Conservation (phyloP, 192 early-diverging fungal genomes). For the Podila minutissima region DNA sequence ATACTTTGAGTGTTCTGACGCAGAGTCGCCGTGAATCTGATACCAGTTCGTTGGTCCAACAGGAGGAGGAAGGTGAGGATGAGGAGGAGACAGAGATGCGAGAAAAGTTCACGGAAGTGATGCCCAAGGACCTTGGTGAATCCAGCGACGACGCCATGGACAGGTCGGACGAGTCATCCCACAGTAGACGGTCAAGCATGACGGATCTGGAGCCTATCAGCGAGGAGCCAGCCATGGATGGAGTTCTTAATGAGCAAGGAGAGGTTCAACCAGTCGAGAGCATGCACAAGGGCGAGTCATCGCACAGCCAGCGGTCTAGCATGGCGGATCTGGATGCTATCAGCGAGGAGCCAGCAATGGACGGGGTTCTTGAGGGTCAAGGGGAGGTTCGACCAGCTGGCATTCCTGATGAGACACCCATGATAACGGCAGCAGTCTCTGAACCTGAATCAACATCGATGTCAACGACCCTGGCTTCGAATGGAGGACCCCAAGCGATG, state of each 20-base stretch:
- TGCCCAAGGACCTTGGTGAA: constrained; percentile 47
- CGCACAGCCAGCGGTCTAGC: not conserved
- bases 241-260: too few relatives aligned
- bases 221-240: not conserved
- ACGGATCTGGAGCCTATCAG: not conserved
- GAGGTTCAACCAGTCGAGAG: too few relatives aligned
- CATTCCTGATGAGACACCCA: too few relatives aligned
- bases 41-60: not conserved
- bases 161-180: not conserved
- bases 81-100: constrained; percentile 19
- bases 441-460: too few relatives aligned
- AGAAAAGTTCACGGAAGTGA: constrained; percentile 37
- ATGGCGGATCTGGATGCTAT: not conserved
- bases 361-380: not conserved
- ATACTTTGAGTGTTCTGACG: constrained; percentile 1
- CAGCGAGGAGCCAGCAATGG: not conserved
- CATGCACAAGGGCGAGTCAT: not conserved
- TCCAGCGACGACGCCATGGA: not conserved
- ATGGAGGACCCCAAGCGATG: not conserved
- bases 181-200: not conserved
- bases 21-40: not conserved
- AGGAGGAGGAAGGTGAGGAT: constrained; percentile 11
- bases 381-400: too few relatives aligned
- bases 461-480: too few relatives aligned
- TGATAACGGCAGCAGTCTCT: too few relatives aligned